Conservation (phyloP, 345 rosid genomes). For the Lumnitzera racemosa region DNA sequence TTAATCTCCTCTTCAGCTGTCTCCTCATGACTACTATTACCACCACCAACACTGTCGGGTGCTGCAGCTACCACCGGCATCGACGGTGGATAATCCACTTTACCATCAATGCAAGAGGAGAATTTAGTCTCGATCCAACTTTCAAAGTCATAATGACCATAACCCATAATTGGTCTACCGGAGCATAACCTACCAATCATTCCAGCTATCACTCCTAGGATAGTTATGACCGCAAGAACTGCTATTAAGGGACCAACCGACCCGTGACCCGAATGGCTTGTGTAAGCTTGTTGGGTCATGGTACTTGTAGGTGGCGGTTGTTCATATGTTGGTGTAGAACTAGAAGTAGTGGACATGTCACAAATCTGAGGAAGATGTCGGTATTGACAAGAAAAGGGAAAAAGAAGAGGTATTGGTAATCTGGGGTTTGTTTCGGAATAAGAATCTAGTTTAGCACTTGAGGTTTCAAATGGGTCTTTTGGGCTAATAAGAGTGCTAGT, state of each 20-base stretch:
- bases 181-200: conserved; percentile 61
- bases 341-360: conserved; percentile 23
- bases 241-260: conserved; percentile 60
- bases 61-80: conserved; percentile 18
- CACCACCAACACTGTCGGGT: not conserved
- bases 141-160: conserved; percentile 49
- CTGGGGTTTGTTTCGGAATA: too few relatives aligned
- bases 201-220: conserved; percentile 54
- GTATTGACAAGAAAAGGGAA: not conserved
- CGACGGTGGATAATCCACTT: conserved; percentile 24
- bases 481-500: too few relatives aligned
- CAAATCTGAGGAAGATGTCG: not conserved
- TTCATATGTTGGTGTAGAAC: conserved; percentile 25
- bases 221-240: conserved; percentile 49
- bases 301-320: conserved; percentile 26
- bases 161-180: conserved; percentile 45
- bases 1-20: conserved; percentile 17
- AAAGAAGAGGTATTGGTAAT: too few relatives aligned
- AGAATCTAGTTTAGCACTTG: too few relatives aligned
- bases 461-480: too few relatives aligned
- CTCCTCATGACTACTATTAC: conserved; percentile 14
- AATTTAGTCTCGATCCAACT: conserved; percentile 66
- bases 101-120: conserved; percentile 57
- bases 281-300: conserved; percentile 28
- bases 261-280: conserved; percentile 29